Evolutionary conservation across 2,329 filamentous ascomycete species (phyloP).

Genomic region (Colletotrichum sublineola): DNA sequence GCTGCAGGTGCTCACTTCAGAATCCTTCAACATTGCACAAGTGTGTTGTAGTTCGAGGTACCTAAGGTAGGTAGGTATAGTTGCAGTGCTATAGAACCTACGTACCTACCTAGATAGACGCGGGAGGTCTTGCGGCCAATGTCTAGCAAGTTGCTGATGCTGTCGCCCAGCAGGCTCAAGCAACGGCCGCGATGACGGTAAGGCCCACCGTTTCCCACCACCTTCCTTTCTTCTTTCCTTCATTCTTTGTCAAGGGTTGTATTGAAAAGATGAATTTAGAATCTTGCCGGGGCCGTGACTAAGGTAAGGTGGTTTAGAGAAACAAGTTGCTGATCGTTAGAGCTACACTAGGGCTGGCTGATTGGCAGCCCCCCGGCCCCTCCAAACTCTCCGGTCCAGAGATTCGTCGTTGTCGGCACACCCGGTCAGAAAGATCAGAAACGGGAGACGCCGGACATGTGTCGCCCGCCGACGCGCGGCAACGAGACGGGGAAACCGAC

Average conservation of each 20-base stretch:
- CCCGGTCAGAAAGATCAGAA: neutral
- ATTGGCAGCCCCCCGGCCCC: neutral
- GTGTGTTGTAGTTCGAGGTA: too few species aligned
- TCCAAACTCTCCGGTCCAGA: neutral
- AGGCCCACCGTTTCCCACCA: neutral
- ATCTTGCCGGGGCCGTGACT: neutral
- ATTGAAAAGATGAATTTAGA: neutral
- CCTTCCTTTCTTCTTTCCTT: neutral
- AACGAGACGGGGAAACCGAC: neutral
- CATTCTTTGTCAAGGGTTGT: neutral
- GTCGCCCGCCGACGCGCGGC: neutral
- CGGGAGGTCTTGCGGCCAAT: neutral
- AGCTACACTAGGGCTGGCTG: neutral
- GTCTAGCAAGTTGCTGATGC: neutral
- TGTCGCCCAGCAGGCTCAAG: neutral
- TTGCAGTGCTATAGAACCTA: neutral
- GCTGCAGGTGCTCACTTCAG: conserved; percentile 20
- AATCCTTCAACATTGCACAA: conserved; percentile 2
- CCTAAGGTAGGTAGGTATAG: neutral
- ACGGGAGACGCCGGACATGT: neutral
- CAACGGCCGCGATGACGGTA: neutral
- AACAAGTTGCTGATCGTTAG: neutral
- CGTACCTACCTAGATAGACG: neutral
- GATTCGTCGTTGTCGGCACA: neutral
- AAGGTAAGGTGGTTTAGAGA: neutral